phyloP scores from a whole-genome alignment of 108 stramenopile species.

The Nitzschia sp. region DNA sequence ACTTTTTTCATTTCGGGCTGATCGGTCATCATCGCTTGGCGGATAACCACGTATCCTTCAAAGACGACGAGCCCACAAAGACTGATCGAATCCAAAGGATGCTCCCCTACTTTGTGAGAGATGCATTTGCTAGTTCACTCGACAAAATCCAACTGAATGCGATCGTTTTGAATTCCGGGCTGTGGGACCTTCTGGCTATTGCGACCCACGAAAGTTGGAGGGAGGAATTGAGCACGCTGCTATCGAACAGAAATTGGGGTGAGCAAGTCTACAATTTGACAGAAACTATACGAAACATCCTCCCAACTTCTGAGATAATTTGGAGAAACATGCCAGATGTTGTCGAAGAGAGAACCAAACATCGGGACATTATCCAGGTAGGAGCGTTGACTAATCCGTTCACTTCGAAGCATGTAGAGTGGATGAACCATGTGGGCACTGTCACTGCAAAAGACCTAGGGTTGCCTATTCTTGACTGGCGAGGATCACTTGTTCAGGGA shows the following conservation, averaged over 20 bases:
- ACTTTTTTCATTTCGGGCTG: not conserved
- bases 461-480: not conserved
- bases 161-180: not conserved
- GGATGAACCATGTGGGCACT: not conserved
- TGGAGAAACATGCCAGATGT: not conserved
- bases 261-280: not conserved
- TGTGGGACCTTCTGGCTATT: not conserved
- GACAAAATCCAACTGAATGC: not conserved
- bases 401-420: not conserved
- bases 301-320: not conserved
- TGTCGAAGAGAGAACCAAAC: not conserved
- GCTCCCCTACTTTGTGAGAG: not conserved
- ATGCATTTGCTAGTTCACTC: not conserved
- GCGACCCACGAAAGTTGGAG: not conserved
- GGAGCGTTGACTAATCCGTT: not conserved
- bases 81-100: not conserved
- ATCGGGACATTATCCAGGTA: not conserved
- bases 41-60: not conserved
- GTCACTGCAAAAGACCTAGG: not conserved
- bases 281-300: not conserved
- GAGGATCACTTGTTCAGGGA: not conserved
- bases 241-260: not conserved
- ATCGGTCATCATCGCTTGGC: not conserved
- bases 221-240: not conserved
- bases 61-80: not conserved